These are phyloP conservation scores for Ophiostoma piceae DNA, from an alignment of 2,329 filamentous ascomycete genomes.

Conservation along the genomic window DNA sequence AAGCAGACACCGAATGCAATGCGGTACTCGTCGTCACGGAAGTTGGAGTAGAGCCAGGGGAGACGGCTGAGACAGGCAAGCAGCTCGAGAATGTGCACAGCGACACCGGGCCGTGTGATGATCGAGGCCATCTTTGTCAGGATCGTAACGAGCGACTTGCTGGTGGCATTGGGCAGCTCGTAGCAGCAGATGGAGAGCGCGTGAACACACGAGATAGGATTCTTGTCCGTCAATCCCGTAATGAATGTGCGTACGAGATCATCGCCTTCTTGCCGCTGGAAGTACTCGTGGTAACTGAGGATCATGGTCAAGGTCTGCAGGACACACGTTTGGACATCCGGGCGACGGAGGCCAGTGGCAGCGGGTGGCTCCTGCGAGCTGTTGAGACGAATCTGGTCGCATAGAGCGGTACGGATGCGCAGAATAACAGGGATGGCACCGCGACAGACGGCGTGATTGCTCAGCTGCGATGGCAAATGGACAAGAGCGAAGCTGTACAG, in stretches of 20 bases:
- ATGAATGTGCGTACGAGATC: slow-evolving; percentile 84
- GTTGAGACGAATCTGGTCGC: slow-evolving; percentile 74
- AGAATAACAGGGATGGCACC: slow-evolving; percentile 69
- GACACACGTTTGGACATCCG: slow-evolving; percentile 82
- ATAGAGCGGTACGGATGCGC: slow-evolving; percentile 68
- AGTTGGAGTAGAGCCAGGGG: slow-evolving; percentile 78
- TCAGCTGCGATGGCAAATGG: slow-evolving; percentile 79
- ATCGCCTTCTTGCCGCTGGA: slow-evolving; percentile 79
- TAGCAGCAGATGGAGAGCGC: slow-evolving; percentile 92
- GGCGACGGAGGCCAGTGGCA: slow-evolving; percentile 73
- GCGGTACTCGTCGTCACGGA: slow-evolving; percentile 85
- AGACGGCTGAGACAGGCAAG: slow-evolving; percentile 82
- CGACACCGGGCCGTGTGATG: slow-evolving; percentile 86
- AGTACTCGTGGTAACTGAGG: slow-evolving; percentile 82
- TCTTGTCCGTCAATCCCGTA: slow-evolving; percentile 79
- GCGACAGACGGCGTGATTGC: slow-evolving; percentile 81
- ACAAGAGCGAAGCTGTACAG: slow-evolving; percentile 85
- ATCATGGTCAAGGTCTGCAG: slow-evolving; percentile 84
- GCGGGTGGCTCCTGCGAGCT: slow-evolving; percentile 75
- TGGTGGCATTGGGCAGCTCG: slow-evolving; percentile 81
- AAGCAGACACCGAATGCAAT: slow-evolving; percentile 95
- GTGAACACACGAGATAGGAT: slow-evolving; percentile 89
- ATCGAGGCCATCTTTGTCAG: slow-evolving; percentile 92
- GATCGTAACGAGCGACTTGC: slow-evolving; percentile 77
- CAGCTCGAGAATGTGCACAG: slow-evolving; percentile 93